Evolutionary conservation across 176 grass and related monocot genomes (phyloP).

Genomic region (Zoysia japonica): DNA sequence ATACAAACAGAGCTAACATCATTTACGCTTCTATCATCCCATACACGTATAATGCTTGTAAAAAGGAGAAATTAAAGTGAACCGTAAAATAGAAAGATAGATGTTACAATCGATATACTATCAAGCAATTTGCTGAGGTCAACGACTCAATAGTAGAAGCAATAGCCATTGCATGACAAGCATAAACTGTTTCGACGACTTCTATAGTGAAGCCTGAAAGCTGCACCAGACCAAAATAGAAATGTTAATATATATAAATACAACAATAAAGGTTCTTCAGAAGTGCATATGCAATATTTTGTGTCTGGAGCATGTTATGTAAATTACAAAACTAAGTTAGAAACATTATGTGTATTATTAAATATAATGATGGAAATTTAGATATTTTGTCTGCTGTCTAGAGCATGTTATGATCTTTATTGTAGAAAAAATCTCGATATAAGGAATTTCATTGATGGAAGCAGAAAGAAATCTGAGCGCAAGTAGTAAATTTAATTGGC

Average conservation of each 20-base stretch:
- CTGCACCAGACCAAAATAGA: slow-evolving; percentile 65
- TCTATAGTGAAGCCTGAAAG: slow-evolving; percentile 85
- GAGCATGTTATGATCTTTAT: too few species aligned
- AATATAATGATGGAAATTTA: slow-evolving; percentile 17
- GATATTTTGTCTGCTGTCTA: background rate
- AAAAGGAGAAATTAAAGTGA: slow-evolving; percentile 19
- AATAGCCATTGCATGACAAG: slow-evolving; percentile 80
- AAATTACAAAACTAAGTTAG: slow-evolving; percentile 23
- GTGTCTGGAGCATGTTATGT: background rate
- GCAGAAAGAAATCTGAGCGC: too few species aligned
- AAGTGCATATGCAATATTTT: background rate
- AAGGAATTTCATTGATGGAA: too few species aligned
- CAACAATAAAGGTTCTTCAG: slow-evolving; percentile 8
- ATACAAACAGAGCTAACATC: slow-evolving; percentile 43
- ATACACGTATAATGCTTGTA: slow-evolving; percentile 77
- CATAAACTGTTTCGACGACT: slow-evolving; percentile 75
- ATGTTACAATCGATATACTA: slow-evolving; percentile 46
- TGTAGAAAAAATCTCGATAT: too few species aligned
- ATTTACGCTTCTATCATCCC: slow-evolving; percentile 88
- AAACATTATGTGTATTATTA: background rate
- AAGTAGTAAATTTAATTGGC: too few species aligned
- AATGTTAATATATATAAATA: slow-evolving; percentile 45
- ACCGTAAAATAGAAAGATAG: background rate
- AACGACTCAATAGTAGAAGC: slow-evolving; percentile 49
- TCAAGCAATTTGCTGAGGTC: slow-evolving; percentile 67